These are phyloP conservation scores for Zygoascus flipseniorum DNA, from an alignment of 805 yeast genomes.

Conservation along the genomic window DNA sequence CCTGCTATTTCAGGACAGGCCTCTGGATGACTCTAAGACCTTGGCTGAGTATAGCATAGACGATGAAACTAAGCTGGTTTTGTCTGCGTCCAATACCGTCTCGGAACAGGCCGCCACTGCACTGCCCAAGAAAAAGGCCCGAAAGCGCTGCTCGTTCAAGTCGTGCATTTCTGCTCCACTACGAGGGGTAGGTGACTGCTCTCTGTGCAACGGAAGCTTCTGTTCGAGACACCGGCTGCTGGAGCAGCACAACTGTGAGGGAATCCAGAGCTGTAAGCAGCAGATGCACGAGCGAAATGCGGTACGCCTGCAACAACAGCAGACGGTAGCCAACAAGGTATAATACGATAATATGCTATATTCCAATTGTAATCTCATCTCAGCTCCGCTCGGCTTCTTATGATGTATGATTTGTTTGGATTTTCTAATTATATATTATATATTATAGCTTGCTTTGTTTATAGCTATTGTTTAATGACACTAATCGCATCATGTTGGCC, in stretches of 20 bases:
- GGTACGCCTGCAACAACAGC: constrained; percentile 70
- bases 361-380: not conserved
- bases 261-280: constrained; percentile 72
- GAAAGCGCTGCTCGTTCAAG: constrained; percentile 42
- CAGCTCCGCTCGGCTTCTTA: too few species aligned
- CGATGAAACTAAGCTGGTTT: constrained; percentile 22
- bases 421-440: too few species aligned
- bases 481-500: too few species aligned
- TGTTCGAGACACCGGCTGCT: constrained; percentile 81
- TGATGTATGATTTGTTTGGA: too few species aligned
- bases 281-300: constrained; percentile 80
- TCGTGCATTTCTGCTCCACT: constrained; percentile 58
- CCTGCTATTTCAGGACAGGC: constrained; percentile 21
- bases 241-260: constrained; percentile 77
- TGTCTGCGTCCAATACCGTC: constrained; percentile 16
- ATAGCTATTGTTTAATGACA: too few species aligned
- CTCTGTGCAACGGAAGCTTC: constrained; percentile 73
- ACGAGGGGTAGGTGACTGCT: constrained; percentile 70
- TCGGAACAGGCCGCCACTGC: constrained; percentile 18
- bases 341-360: constrained; percentile 20
- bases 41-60: constrained; percentile 22
- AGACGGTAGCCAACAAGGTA: constrained; percentile 69
- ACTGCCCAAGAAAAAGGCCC: constrained; percentile 25
- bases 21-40: constrained; percentile 26
- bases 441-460: too few species aligned